Evolutionary conservation across 1,139 yeast species (phyloP), one percentile per base, ranked within the genome.

Genomic region (Kodamaea alishanica): DNA sequence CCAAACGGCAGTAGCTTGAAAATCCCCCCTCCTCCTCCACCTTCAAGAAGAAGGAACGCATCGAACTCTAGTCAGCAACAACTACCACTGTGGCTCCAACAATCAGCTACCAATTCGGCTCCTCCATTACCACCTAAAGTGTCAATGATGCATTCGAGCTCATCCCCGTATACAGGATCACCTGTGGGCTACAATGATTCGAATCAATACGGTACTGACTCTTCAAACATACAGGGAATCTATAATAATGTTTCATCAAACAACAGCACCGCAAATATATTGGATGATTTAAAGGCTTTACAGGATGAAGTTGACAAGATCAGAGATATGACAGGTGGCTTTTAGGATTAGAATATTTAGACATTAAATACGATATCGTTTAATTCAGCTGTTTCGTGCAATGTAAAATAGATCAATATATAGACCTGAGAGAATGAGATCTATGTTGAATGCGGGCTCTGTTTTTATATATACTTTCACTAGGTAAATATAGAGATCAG

Each of bases 281-380:
- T 81, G 47, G 81, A 80, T 40, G 82, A 81, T 54, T 64, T 80
- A 43, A 75, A 75, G 52, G 81, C 81, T 12, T 61, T 81, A 37
- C 84, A 81, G 49, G 80, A 72, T 30, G 87, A 81, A 52, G 84
- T 81, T 12, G 83, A 81, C 51, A 68, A 70, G 43, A 73, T 73
- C 30, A 55, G 75, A 48, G 63, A 60, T 42, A 64, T 72, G 72
- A 70, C 76, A 6, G 76, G 76, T n/a, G 77, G 76, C 5, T 71
- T 70, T 47, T 70, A 56, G 36, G 2, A 22, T 23, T 8, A n/a
- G 25, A 8, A 23, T 33, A 25, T 11, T 8, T 32, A 32, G 34
- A 24, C 8, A 25, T n/a, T 32, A 8, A 6, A 32, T 9, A 22
- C 20, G 20, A 15, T 15, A 15, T 15, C 20, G 20, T 15, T 15